Conservation (phyloP, 805 yeast species). For the Helenozyma rhizophorensis region DNA sequence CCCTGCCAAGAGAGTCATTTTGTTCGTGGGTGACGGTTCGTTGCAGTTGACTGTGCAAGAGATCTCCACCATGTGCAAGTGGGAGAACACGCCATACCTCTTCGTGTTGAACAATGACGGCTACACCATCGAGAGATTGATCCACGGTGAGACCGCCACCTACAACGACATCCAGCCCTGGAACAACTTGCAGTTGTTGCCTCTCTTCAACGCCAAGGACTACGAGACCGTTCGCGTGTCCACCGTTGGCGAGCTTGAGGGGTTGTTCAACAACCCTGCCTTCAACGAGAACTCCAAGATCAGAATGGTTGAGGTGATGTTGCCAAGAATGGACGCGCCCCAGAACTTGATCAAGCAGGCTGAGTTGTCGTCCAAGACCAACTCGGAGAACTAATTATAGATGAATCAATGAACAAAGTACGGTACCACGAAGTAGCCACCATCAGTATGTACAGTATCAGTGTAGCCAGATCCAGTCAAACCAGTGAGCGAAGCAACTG, state of each 20-base stretch:
- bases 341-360: constrained; percentile 33
- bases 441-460: too few species aligned
- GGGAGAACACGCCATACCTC: constrained; percentile 31
- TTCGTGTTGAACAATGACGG: constrained; percentile 40
- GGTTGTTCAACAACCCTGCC: constrained; percentile 21
- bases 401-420: too few species aligned
- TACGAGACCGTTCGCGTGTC: constrained; percentile 24
- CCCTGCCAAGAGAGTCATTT: constrained; percentile 30
- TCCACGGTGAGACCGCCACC: constrained; percentile 34
- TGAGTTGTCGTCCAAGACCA: constrained; percentile 26
- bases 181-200: constrained; percentile 31
- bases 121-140: constrained; percentile 37
- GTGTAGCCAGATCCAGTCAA: too few species aligned
- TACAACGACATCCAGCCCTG: constrained; percentile 38
- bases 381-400: constrained; percentile 11
- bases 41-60: constrained; percentile 41
- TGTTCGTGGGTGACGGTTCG: constrained; percentile 41
- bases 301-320: constrained; percentile 33
- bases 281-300: constrained; percentile 29
- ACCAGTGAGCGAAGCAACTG: too few species aligned
- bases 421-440: too few species aligned
- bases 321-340: constrained; percentile 37
- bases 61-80: constrained; percentile 33
- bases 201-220: constrained; percentile 28
- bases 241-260: constrained; percentile 23